Evolutionary conservation across 2,329 filamentous ascomycete species (phyloP), one percentile per base, ranked within the genome.

Genomic region (Fonsecaea erecta): DNA sequence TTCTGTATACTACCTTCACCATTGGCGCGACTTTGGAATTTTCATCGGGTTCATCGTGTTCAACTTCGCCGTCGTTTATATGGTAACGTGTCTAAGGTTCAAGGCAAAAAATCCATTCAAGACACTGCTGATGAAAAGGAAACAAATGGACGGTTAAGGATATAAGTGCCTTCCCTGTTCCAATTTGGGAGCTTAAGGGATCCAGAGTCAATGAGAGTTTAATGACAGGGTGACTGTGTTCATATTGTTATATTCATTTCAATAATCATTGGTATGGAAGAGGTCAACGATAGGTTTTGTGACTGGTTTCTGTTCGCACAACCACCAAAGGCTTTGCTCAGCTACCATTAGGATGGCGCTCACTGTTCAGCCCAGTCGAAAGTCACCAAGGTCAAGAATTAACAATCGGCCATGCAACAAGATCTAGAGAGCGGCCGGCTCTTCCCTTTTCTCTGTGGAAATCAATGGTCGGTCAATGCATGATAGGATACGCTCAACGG

Each of bases 21-120:
- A 91, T 16, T 96, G 92, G 92, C 85, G 92, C 61, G 92, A 97
- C 71, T 70, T 95, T 63, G 93, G 92, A 1, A 95, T 96, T 67
- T 89, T 89, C 71, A 71, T 85, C 43, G 89, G 88, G 1, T 96
- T 93, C 73, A 83, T 95, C 60, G 90, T 79, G 16, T 92, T 88
- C 74, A 96, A 96, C 58, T 69, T 67, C 32, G 64, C 60, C 8
- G 65, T 71, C 9, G 69, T 70, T n/a, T 71, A 71, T 37, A 28
- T 60, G 21, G 54, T 52, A 7, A 71, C 69, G 21, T 69, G 51
- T 24, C 32, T 71, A 56, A 66, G 65, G 61, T 68, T 71, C 60
- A 69, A 69, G 26, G 67, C 53, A 4, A 69, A 65, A 60, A 71
- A 71, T 60, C 69, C 69, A 1, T 37, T 69, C 35, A 67, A 66